Conservation (phyloP, 1,139 yeast genomes). For the Saccharomycopsis hybrid region DNA sequence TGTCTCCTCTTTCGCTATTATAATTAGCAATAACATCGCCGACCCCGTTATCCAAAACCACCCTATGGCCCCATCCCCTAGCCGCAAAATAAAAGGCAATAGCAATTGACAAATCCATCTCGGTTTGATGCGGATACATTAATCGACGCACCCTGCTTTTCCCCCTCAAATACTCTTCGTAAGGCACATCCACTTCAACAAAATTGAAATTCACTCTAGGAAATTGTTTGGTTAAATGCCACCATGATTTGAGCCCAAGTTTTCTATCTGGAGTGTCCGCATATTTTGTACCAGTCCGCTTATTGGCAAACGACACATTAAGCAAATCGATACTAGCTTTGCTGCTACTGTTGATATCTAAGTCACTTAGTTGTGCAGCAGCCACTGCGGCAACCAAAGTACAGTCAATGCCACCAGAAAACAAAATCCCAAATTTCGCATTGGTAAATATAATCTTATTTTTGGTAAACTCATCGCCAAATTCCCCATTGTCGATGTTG, state of each 20-base stretch:
- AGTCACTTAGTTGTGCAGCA: constrained; percentile 23
- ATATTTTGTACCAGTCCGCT: constrained; percentile 61
- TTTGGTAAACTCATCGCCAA: background rate
- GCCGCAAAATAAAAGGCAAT: constrained; percentile 93
- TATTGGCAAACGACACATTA: constrained; percentile 93
- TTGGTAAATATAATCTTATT: constrained; percentile 8
- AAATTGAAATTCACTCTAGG: constrained; percentile 37
- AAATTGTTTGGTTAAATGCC: constrained; percentile 38
- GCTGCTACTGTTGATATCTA: background rate
- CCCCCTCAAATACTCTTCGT: constrained; percentile 51
- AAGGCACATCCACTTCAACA: constrained; percentile 67
- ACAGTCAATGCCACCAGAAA: constrained; percentile 95
- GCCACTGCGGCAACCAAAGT: constrained; percentile 57
- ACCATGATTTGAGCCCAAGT: constrained; percentile 61
- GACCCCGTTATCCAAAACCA: constrained; percentile 14
- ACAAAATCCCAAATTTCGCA: constrained; percentile 54
- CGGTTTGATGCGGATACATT: constrained; percentile 81
- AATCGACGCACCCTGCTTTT: constrained; percentile 49
- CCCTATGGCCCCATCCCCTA: constrained; percentile 39
- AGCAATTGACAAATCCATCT: constrained; percentile 93
- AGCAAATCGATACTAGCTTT: constrained; percentile 54
- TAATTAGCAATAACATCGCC: constrained; percentile 13
- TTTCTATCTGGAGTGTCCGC: constrained; percentile 74
- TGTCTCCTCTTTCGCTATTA: background rate
- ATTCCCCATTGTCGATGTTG: no score